Conservation (phyloP, 768 basidiomycete genomes). For the Lyophyllum semitale region DNA sequence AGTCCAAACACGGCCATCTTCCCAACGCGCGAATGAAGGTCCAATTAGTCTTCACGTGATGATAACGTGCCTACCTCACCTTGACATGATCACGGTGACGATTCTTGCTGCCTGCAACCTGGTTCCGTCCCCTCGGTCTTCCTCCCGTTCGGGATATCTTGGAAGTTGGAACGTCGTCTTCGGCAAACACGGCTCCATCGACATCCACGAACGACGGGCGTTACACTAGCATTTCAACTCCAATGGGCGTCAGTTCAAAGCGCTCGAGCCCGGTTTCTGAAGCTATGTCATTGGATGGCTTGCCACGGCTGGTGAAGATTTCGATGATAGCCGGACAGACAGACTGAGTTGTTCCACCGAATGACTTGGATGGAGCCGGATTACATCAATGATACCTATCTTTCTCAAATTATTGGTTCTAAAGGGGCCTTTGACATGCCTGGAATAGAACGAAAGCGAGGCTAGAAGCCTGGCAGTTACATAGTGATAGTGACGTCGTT, state of each 20-base stretch:
- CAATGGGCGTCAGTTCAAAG: background rate
- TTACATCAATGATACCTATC: background rate
- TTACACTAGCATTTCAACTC: background rate
- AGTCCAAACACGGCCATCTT: slow-evolving; percentile 17
- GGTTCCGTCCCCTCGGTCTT: slow-evolving; percentile 3
- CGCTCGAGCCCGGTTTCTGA: background rate
- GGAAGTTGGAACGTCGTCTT: background rate
- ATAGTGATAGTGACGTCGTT: too few species aligned
- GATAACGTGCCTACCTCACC: slow-evolving; percentile 13
- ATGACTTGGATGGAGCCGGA: background rate
- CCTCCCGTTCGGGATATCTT: background rate
- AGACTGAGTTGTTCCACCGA: background rate
- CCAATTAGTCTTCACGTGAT: slow-evolving; percentile 22
- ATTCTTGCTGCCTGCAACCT: background rate
- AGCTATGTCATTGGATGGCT: background rate
- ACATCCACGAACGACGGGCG: background rate
- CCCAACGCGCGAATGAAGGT: slow-evolving; percentile 11
- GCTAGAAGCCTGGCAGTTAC: background rate
- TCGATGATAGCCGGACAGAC: background rate
- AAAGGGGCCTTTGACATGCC: background rate
- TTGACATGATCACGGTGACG: slow-evolving; percentile 2
- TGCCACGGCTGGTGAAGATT: background rate
- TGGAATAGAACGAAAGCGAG: background rate
- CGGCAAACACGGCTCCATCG: background rate
- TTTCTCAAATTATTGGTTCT: background rate